These are phyloP conservation scores for Fusarium sp. DNA, from an alignment of 2,329 filamentous ascomycete genomes.

Conservation along the genomic window DNA sequence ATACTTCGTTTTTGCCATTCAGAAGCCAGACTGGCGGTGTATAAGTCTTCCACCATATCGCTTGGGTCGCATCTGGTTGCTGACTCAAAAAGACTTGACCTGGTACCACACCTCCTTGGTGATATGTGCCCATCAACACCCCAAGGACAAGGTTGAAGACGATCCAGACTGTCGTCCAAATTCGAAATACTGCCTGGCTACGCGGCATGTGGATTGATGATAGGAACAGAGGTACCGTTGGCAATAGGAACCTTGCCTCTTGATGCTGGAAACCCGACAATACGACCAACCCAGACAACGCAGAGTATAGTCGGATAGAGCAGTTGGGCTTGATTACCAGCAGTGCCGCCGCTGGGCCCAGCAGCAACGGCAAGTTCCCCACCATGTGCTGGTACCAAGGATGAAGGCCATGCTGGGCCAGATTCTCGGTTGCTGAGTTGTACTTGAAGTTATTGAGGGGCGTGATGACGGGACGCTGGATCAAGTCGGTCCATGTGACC, in stretches of 20 bases:
- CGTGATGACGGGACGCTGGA: constrained; percentile 75
- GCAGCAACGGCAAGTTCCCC: constrained; percentile 74
- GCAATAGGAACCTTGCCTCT: constrained; percentile 81
- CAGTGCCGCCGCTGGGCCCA: constrained; percentile 75
- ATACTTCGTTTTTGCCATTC: constrained; percentile 77
- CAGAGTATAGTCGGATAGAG: constrained; percentile 75
- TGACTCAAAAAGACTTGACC: constrained; percentile 79
- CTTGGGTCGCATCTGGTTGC: constrained; percentile 74
- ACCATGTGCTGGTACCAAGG: constrained; percentile 82
- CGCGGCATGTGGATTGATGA: constrained; percentile 76
- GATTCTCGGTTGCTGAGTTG: constrained; percentile 75
- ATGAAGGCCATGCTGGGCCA: constrained; percentile 80
- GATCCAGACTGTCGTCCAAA: constrained; percentile 73
- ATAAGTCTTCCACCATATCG: constrained; percentile 89
- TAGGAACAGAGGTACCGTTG: constrained; percentile 79
- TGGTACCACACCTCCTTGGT: constrained; percentile 82
- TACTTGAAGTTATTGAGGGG: constrained; percentile 82
- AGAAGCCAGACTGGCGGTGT: constrained; percentile 84
- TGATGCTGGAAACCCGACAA: constrained; percentile 82
- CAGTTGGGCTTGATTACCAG: constrained; percentile 67
- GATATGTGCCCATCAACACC: constrained; percentile 81
- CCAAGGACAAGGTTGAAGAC: constrained; percentile 76
- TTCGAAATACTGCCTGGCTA: constrained; percentile 58
- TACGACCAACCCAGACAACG: constrained; percentile 75
- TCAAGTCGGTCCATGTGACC: constrained; percentile 72